Evolutionary conservation across 805 yeast species (phyloP).

Genomic region (Saturnispora sanitii): DNA sequence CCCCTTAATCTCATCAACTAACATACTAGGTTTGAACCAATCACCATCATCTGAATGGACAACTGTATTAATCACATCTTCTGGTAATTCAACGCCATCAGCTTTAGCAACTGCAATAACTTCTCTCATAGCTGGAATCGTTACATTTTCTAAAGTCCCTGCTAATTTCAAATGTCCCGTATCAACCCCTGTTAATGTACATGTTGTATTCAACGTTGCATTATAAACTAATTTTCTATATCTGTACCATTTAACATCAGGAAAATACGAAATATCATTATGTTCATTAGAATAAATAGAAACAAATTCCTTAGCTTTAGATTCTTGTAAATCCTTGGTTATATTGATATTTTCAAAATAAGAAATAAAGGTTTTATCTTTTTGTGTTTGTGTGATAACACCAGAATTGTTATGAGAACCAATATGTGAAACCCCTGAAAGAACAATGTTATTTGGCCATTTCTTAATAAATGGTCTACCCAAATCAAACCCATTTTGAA

Average conservation of each 20-base stretch:
- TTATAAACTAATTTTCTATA: conserved; percentile 65
- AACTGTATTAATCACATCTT: conserved; percentile 38
- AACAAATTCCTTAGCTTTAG: conserved; percentile 35
- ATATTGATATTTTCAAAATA: conserved; percentile 37
- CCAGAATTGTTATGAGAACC: conserved; percentile 42
- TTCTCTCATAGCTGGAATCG: conserved; percentile 61
- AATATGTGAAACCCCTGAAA: conserved; percentile 57
- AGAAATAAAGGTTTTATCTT: conserved; percentile 43
- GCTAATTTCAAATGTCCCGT: conserved; percentile 40
- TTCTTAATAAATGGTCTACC: conserved; percentile 44
- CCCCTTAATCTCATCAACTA: conserved; percentile 54
- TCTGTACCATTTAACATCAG: conserved; percentile 42
- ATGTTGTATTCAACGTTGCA: conserved; percentile 53
- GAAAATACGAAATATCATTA: conserved; percentile 32
- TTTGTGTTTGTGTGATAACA: conserved; percentile 35
- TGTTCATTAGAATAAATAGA: conserved; percentile 35
- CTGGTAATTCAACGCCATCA: conserved; percentile 50
- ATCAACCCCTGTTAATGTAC: conserved; percentile 52
- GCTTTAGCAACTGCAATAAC: conserved; percentile 55
- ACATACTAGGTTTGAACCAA: conserved; percentile 64
- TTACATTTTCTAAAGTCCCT: conserved; percentile 33
- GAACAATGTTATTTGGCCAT: conserved; percentile 40
- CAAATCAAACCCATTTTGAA: conserved; percentile 60
- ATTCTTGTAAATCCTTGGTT: conserved; percentile 22
- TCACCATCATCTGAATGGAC: conserved; percentile 49